Evolutionary conservation across 176 grass and related monocot genomes (phyloP).

Genomic region (Oryza coarctata): DNA sequence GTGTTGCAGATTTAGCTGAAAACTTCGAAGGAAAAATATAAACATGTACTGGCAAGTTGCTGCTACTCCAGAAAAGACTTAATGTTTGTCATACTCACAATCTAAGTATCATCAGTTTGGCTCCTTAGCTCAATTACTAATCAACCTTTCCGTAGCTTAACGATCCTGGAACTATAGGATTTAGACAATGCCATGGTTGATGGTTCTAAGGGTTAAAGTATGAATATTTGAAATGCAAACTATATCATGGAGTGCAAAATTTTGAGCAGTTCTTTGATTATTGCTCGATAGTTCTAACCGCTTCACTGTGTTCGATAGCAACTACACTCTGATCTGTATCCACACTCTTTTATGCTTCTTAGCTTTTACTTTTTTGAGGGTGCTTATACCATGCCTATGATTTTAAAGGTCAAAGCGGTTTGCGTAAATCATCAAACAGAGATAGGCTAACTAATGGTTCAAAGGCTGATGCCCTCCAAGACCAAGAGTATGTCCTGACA

Average conservation of each 20-base stretch:
- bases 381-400: not conserved
- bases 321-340: not conserved
- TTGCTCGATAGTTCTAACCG: not conserved
- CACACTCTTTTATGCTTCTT: not conserved
- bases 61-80: not conserved
- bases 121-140: not conserved
- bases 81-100: not conserved
- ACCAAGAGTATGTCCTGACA: conserved; percentile 67
- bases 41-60: not conserved
- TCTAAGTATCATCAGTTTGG: not conserved
- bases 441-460: conserved; percentile 46
- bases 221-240: not conserved
- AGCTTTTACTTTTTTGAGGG: not conserved
- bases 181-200: not conserved
- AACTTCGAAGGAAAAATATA: not conserved
- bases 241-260: not conserved
- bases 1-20: conserved; percentile 1
- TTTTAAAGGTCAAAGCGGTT: conserved; percentile 51
- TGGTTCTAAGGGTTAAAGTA: not conserved
- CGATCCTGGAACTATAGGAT: not conserved
- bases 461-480: conserved; percentile 58
- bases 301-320: not conserved
- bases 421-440: conserved; percentile 38
- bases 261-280: not conserved
- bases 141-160: not conserved